Conservation (phyloP, 768 basidiomycete species). For the Omphalotus guepiniiformis region DNA sequence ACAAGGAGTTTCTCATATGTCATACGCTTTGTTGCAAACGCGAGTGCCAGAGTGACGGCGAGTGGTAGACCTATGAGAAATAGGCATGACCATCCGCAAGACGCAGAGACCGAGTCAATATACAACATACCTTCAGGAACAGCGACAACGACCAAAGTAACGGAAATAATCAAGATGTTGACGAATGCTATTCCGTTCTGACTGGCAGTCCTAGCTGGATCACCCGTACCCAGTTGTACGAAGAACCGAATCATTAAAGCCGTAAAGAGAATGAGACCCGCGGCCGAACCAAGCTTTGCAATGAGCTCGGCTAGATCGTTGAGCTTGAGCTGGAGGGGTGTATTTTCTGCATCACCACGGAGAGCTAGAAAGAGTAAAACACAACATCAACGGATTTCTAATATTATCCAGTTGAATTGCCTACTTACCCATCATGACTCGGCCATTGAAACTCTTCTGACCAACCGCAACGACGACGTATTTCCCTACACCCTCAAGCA, state of each 20-base stretch:
- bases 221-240: conserved; percentile 67
- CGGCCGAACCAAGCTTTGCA: conserved; percentile 81
- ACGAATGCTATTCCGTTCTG: conserved; percentile 89
- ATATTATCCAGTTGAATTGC: too few species aligned
- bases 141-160: conserved; percentile 86
- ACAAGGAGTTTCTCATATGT: conserved; percentile 92
- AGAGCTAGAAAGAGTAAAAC: conserved; percentile 49
- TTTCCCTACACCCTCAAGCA: conserved; percentile 88
- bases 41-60: conserved; percentile 92
- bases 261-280: conserved; percentile 76
- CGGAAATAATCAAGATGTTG: conserved; percentile 90
- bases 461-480: conserved; percentile 95
- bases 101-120: not conserved
- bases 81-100: conserved; percentile 2
- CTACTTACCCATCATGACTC: conserved; percentile 96
- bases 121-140: conserved; percentile 66
- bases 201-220: conserved; percentile 61
- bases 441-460: conserved; percentile 88
- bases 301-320: conserved; percentile 94
- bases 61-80: conserved; percentile 65
- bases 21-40: conserved; percentile 99
- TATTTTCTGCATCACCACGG: conserved; percentile 81
- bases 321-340: conserved; percentile 91
- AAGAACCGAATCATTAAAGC: conserved; percentile 94
- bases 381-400: not conserved